Conservation (phyloP, 2,329 filamentous ascomycete species). For the Plectosphaerella cucumerina region DNA sequence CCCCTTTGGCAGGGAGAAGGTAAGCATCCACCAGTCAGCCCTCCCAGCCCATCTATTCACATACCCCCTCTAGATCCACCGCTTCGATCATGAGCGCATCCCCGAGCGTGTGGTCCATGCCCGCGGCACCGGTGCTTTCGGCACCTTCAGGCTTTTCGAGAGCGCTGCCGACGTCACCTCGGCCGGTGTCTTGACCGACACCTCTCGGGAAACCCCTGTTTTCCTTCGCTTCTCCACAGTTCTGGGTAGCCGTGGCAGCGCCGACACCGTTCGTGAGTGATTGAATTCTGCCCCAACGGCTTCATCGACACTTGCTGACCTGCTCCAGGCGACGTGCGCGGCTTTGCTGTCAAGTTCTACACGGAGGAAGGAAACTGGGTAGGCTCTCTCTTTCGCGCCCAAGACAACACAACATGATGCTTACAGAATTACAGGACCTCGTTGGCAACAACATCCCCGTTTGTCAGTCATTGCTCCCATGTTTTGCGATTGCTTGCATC, state of each 20-base stretch:
- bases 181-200: slow-evolving; percentile 65
- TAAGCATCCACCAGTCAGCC: slow-evolving; percentile 19
- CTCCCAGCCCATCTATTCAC: slow-evolving; percentile 1
- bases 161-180: slow-evolving; percentile 59
- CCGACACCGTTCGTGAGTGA: slow-evolving; percentile 65
- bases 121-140: slow-evolving; percentile 53
- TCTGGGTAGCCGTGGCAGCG: slow-evolving; percentile 67
- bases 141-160: slow-evolving; percentile 41
- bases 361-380: slow-evolving; percentile 71
- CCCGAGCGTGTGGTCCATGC: slow-evolving; percentile 60
- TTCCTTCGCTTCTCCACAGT: slow-evolving; percentile 78
- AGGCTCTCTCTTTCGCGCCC: neutral
- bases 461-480: neutral
- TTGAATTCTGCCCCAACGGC: neutral
- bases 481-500: neutral
- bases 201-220: slow-evolving; percentile 60
- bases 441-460: slow-evolving; percentile 63
- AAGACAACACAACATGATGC: neutral
- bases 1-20: slow-evolving; percentile 68
- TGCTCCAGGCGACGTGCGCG: slow-evolving; percentile 57
- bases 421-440: slow-evolving; percentile 39
- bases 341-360: slow-evolving; percentile 76
- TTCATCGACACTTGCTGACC: neutral
- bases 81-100: slow-evolving; percentile 66
- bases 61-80: slow-evolving; percentile 51